Base-by-base conservation (phyloP, 2,329 filamentous ascomycete species). In the Simplicillium sp. region DNA sequence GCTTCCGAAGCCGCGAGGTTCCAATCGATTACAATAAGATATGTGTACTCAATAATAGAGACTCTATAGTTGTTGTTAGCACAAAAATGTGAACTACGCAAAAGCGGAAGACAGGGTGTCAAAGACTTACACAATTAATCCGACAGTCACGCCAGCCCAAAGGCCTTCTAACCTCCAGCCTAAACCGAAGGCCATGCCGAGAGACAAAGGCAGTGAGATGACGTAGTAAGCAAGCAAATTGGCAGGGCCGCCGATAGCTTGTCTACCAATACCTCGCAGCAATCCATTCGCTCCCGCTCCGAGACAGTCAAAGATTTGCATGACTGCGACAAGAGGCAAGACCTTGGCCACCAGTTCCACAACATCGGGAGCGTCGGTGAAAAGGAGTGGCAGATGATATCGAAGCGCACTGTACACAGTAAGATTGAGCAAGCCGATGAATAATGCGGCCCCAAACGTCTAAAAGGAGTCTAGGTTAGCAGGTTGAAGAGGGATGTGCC, bases 241-340 rank as follows among this genome's bases (percentile, higher is more conserved):
- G 7, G 89, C 81, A 51, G 90, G 95, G 0, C 90, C 89, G 11
- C 90, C 90, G 42, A 97, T 80, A 48, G 87, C 81, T 61, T 97
- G 90, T 43, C 85, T 78, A 3, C 92, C 92, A 13, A 97, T 75
- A 11, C 90, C 90, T 34, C 92, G 76, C 20, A 97, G 71, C 32
- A 96, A 71, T 20, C 89, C 90, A 54, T 92, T 89, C 43, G 85
- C 87, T 32, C 82, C 82, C 3, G 84, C 77, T 0, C 85, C 79
- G 14, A 94, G 59, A 1, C 84, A 80, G 59, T 98, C 90, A 52
- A 94, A 89, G 17, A 95, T 73, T 58, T 97, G 89, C 71, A 96
- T 94, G 2, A 87, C 74, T 0, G 89, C 88, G 45, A 86, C 87
- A 3, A 96, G 65, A 0, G 88, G 89, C 29, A 96, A 71, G 3